A percentile compares a stretch with the other conserved stretches of the same genome.
These are phyloP conservation scores for Alternaria panax DNA, from an alignment of 2,329 filamentous ascomycete species.

Conservation along the genomic window DNA sequence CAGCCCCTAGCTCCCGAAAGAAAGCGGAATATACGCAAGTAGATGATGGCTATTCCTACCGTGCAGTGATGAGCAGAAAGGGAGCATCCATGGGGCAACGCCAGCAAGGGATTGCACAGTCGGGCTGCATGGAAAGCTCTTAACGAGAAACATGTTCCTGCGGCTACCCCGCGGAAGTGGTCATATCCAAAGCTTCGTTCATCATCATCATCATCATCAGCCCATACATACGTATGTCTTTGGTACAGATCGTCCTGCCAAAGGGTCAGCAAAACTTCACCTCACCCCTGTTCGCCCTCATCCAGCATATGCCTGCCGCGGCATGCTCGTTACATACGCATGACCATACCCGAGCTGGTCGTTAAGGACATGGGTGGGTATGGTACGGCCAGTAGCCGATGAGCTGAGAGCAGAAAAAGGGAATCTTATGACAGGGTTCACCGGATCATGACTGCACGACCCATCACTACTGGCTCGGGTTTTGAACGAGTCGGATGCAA, in stretches of 20 bases:
- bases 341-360: not conserved
- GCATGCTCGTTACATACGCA: conserved; percentile 5
- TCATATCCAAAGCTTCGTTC: conserved; percentile 9
- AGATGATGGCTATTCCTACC: not conserved
- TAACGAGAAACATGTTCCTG: conserved; percentile 2
- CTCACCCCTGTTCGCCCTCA: not conserved
- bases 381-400: not conserved
- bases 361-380: not conserved
- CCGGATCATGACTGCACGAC: conserved; percentile 1
- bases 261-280: not conserved
- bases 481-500: conserved; percentile 15
- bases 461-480: conserved; percentile 2
- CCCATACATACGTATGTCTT: not conserved
- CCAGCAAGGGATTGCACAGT: conserved; percentile 2
- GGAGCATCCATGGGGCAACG: conserved; percentile 3
- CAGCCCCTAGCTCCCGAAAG: conserved; percentile 1
- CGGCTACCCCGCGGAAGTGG: conserved; percentile 3
- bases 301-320: conserved; percentile 6
- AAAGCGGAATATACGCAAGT: conserved; percentile 10
- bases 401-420: not conserved
- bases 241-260: not conserved
- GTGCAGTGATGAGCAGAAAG: conserved; percentile 3
- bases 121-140: conserved; percentile 1
- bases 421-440: not conserved
- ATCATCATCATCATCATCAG: conserved; percentile 3